Percentiles rank a stretch among this genome's conserved stretches.
These are phyloP conservation scores for Phyllachora maydis DNA, from an alignment of 2,329 filamentous ascomycete genomes.

Conservation along the genomic window DNA sequence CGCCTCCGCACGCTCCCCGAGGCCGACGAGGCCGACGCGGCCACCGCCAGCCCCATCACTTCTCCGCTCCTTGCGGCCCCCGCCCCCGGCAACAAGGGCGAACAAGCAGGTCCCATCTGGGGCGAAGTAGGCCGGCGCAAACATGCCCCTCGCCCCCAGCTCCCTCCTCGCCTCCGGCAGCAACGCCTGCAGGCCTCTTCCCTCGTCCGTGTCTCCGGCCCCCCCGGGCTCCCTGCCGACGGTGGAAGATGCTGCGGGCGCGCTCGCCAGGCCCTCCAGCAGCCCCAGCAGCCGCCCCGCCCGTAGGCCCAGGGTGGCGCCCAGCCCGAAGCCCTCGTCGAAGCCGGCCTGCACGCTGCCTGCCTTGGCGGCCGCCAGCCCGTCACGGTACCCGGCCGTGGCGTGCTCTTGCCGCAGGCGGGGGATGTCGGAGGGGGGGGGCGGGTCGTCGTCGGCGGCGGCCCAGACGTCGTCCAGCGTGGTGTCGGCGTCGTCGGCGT, in stretches of 20 bases:
- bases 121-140: constrained; percentile 45
- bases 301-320: constrained; percentile 56
- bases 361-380: constrained; percentile 56
- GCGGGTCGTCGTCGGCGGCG: constrained; percentile 1
- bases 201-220: constrained; percentile 7
- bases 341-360: constrained; percentile 69
- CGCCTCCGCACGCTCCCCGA: too few relatives aligned
- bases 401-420: constrained; percentile 57
- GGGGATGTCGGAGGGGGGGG: constrained; percentile 38
- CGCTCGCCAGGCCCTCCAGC: constrained; percentile 47
- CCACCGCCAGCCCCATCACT: too few relatives aligned
- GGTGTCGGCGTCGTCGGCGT: constrained; percentile 4
- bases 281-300: constrained; percentile 60
- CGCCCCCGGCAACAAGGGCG: constrained; percentile 17
- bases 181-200: constrained; percentile 10
- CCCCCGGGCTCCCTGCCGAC: neutral
- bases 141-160: constrained; percentile 39
- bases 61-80: too few relatives aligned
- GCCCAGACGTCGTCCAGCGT: constrained; percentile 8
- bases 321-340: constrained; percentile 74
- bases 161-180: constrained; percentile 32
- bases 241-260: constrained; percentile 13
- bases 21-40: too few relatives aligned
- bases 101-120: constrained; percentile 54
- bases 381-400: constrained; percentile 81